phyloP scores from a whole-genome alignment of 805 yeast species.

The Blastobotrys americana region DNA sequence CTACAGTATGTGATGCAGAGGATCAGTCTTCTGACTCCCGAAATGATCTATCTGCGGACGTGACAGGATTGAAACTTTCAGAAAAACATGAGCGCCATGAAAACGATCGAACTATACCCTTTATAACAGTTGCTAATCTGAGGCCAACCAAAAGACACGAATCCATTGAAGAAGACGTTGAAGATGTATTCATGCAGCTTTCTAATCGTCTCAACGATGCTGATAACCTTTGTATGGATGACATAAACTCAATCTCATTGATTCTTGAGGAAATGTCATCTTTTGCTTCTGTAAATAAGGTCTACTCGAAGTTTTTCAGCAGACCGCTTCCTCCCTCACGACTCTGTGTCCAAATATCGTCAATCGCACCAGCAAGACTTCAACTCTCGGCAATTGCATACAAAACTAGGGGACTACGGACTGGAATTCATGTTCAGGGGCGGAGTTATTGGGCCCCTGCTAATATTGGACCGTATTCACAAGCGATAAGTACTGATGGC shows the following conservation, averaged over 20 bases:
- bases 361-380: constrained; percentile 35
- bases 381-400: constrained; percentile 56
- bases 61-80: too few relatives aligned
- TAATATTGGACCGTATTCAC: constrained; percentile 96
- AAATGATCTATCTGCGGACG: neutral
- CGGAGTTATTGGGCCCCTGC: constrained; percentile 98
- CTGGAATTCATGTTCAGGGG: constrained; percentile 85
- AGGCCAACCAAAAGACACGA: neutral
- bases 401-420: constrained; percentile 31
- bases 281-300: constrained; percentile 54
- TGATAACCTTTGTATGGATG: constrained; percentile 20
- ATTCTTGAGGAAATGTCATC: constrained; percentile 55
- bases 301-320: constrained; percentile 43
- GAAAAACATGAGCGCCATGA: too few relatives aligned
- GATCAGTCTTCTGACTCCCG: neutral
- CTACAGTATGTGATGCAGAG: neutral
- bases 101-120: too few relatives aligned
- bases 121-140: neutral
- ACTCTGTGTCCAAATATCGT: constrained; percentile 63
- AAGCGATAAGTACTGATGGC: constrained; percentile 51
- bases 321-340: constrained; percentile 79
- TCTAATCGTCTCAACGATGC: constrained; percentile 1
- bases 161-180: constrained; percentile 13
- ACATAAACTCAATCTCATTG: constrained; percentile 55
- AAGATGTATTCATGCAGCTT: constrained; percentile 13